Evolutionary conservation across 306 rosid genomes (phyloP), one percentile per base, ranked within the genome.

Genomic region (Arachis hypogaea): DNA sequence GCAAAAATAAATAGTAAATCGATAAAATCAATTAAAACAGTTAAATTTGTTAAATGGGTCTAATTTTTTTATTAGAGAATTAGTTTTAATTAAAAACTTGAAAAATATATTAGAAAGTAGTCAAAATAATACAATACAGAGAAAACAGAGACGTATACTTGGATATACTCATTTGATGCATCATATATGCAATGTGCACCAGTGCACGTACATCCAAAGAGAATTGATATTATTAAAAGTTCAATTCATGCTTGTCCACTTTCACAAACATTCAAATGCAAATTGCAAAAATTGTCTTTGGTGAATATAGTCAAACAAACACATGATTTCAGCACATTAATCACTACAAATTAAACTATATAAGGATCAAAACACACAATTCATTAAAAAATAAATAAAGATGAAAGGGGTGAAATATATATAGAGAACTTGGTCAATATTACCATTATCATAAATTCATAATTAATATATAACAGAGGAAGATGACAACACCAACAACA

Each of bases 181-280:
- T 46, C 8, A 40, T 4, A 33, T 33, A 33, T 33, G 2, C 38
- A 33, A 33, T 33, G 38, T 33, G 4, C 16, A 16, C 16, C 16
- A 16, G 16, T 16, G 16, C 10, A 30, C 41, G 6, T 28, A 29
- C 11, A 16, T 30, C 49, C 58, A 69, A 38, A 1, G 18, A 7
- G 42, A 7, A 52, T 30, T 14, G 6, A 9, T 41, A 42, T 2
- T 41, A 7, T 12, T 33, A 33, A 33, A 33, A 33, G 22, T 50
- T 63, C 51, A 69, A 38, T 69, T 64, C 46, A 10, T 28, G 22
- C 43, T 52, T 66, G 43, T 42, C 61, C 78, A 65, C 78, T 71
- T 71, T 11, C 74, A 47, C 74, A 41, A 7, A 59, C 60, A 68
- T 52, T 60, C 50, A 60, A 33, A 6, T 56, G 12, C 64, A 61